These are phyloP conservation scores for Colletotrichum sp. DNA, from an alignment of 2,329 filamentous ascomycete species.

Conservation along the genomic window DNA sequence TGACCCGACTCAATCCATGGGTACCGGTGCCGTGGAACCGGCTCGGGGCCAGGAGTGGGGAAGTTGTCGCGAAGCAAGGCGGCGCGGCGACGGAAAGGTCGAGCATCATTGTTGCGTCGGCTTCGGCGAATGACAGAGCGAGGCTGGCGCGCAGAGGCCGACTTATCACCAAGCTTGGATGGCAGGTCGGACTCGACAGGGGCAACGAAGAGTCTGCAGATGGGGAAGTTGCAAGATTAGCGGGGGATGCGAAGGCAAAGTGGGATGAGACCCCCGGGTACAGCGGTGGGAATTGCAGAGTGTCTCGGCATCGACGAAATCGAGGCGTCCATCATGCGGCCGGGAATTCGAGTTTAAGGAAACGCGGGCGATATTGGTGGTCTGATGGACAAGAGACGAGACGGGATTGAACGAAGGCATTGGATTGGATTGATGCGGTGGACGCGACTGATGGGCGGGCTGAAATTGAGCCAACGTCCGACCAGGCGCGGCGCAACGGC, in stretches of 20 bases:
- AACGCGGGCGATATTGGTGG: neutral
- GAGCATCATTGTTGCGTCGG: constrained; percentile 36
- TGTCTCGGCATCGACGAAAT: neutral
- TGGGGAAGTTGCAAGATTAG: constrained; percentile 2
- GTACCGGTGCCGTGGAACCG: constrained; percentile 12
- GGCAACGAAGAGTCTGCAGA: constrained; percentile 48
- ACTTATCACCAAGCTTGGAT: constrained; percentile 34
- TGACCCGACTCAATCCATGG: constrained; percentile 23
- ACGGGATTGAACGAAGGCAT: neutral
- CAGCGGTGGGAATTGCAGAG: constrained; percentile 12
- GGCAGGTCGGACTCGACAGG: constrained; percentile 49
- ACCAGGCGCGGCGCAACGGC: constrained; percentile 9
- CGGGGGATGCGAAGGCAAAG: neutral
- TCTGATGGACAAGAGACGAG: neutral
- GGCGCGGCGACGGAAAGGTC: constrained; percentile 32
- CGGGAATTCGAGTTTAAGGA: neutral
- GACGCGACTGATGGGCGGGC: constrained; percentile 13
- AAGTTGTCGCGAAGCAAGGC: constrained; percentile 19
- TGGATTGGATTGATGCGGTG: neutral
- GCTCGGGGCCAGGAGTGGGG: constrained; percentile 11
- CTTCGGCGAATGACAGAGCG: constrained; percentile 47
- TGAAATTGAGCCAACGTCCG: constrained; percentile 20
- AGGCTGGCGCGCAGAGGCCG: constrained; percentile 26
- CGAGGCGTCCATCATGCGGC: neutral
- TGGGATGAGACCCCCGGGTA: constrained; percentile 2